Percentiles rank a stretch among this genome's conserved stretches.
Evolutionary conservation across 345 rosid species (phyloP).

Genomic region (Erucastrum elatum): DNA sequence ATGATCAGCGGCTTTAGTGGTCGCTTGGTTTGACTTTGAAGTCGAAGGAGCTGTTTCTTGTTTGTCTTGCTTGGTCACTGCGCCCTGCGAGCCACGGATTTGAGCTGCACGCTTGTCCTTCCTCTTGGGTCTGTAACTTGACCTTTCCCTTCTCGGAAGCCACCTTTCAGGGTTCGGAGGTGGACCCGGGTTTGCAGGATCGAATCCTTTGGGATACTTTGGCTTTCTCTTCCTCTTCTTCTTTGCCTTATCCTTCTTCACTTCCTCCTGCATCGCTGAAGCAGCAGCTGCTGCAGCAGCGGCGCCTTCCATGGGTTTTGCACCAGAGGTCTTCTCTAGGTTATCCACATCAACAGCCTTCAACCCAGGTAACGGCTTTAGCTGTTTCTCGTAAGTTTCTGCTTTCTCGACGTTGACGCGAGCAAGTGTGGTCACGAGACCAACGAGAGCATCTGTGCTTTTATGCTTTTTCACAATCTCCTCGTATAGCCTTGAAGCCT

Average conservation of each 20-base stretch:
- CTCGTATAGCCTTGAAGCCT: conserved; percentile 76
- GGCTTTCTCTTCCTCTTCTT: conserved; percentile 99
- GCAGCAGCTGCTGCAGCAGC: conserved; percentile 35
- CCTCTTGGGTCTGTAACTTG: conserved; percentile 89
- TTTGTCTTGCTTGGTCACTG: conserved; percentile 68
- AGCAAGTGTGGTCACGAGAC: conserved; percentile 88
- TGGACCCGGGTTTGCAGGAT: conserved; percentile 94
- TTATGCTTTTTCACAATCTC: conserved; percentile 74
- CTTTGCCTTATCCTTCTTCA: conserved; percentile 79
- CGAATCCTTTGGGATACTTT: conserved; percentile 95
- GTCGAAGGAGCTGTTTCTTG: conserved; percentile 53
- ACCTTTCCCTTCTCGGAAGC: conserved; percentile 96
- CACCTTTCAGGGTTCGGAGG: conserved; percentile 98
- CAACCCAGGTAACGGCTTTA: conserved; percentile 75
- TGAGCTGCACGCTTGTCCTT: conserved; percentile 96
- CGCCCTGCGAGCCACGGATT: conserved; percentile 93
- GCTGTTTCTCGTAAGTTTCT: conserved; percentile 75
- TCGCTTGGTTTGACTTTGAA: conserved; percentile 45
- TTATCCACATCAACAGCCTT: conserved; percentile 68
- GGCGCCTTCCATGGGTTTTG: conserved; percentile 69
- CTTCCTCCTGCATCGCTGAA: conserved; percentile 52
- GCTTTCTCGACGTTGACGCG: conserved; percentile 80
- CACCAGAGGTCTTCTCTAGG: conserved; percentile 86
- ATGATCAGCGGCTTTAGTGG: conserved; percentile 38
- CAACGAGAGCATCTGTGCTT: conserved; percentile 74